Percentiles rank a stretch among this genome's conserved stretches.
Conservation (phyloP, 106 monocot genomes). For the Allium sativum region DNA sequence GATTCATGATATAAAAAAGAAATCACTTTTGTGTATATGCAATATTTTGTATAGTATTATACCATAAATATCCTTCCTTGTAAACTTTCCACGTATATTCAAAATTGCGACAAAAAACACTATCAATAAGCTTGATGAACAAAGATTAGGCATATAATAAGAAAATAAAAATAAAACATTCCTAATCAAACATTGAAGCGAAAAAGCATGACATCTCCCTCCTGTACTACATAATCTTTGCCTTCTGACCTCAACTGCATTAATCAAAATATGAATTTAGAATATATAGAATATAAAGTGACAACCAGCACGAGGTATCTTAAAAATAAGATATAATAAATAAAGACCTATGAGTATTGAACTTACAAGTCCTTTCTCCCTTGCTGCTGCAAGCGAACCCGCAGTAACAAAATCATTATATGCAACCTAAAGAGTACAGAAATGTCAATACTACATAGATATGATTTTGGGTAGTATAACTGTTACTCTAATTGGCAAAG, state of each 20-base stretch:
- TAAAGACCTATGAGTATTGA: not conserved
- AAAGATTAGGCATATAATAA: too few relatives aligned
- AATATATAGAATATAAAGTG: not conserved
- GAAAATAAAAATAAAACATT: too few relatives aligned
- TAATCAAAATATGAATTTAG: not conserved
- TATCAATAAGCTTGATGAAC: too few relatives aligned
- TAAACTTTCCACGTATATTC: too few relatives aligned
- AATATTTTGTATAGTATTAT: too few relatives aligned
- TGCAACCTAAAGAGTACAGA: constrained; percentile 39
- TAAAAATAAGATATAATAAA: not conserved
- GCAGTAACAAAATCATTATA: constrained; percentile 87
- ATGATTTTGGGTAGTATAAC: too few relatives aligned
- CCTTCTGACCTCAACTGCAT: constrained; percentile 94
- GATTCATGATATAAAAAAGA: too few relatives aligned
- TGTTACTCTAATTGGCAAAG: too few relatives aligned
- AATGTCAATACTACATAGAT: too few relatives aligned
- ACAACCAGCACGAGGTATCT: not conserved
- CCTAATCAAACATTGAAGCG: constrained; percentile 72
- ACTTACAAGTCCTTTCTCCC: constrained; percentile 98
- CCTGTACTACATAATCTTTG: constrained; percentile 89
- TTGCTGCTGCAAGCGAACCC: constrained; percentile 85
- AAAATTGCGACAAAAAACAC: too few relatives aligned
- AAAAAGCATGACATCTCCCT: constrained; percentile 99
- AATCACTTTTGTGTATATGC: too few relatives aligned
- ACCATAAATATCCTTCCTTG: too few relatives aligned